phyloP scores from a whole-genome alignment of 2,329 filamentous ascomycete genomes.

The Aspergillus sp. region DNA sequence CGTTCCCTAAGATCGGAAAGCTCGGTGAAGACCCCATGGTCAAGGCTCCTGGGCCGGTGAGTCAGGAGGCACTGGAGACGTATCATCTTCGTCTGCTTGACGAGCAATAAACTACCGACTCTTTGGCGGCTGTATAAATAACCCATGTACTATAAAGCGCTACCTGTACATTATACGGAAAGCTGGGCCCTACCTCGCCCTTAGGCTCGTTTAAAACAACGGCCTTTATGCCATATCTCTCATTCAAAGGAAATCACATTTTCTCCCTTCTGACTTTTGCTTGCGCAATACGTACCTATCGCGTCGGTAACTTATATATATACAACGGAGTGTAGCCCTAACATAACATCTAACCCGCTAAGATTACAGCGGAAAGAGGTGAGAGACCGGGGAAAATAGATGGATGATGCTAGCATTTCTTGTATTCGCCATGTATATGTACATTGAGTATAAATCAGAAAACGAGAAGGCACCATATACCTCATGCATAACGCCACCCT shows the following conservation, averaged over 20 bases:
- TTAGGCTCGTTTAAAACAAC: background rate
- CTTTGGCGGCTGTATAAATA: background rate
- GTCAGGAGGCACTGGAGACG: conserved; percentile 60
- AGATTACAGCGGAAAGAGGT: too few relatives aligned
- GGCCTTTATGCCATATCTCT: background rate
- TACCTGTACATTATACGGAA: background rate
- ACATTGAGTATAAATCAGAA: conserved; percentile 5
- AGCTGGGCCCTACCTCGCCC: background rate
- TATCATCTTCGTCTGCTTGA: conserved; percentile 59
- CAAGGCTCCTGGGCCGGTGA: conserved; percentile 73
- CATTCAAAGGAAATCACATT: background rate
- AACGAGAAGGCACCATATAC: conserved; percentile 2
- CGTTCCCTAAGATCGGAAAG: conserved; percentile 91
- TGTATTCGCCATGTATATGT: conserved; percentile 2
- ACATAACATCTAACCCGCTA: too few relatives aligned
- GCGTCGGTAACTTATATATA: too few relatives aligned
- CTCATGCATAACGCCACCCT: conserved; percentile 25
- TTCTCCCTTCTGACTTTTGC: background rate
- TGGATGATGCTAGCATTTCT: background rate
- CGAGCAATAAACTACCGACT: background rate
- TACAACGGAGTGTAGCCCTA: too few relatives aligned
- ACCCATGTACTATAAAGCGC: background rate
- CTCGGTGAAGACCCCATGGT: conserved; percentile 87
- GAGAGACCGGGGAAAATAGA: background rate
- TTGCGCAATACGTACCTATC: too few relatives aligned